phyloP scores from a whole-genome alignment of 106 monocot species.

The Apostasia shenzhenica region DNA sequence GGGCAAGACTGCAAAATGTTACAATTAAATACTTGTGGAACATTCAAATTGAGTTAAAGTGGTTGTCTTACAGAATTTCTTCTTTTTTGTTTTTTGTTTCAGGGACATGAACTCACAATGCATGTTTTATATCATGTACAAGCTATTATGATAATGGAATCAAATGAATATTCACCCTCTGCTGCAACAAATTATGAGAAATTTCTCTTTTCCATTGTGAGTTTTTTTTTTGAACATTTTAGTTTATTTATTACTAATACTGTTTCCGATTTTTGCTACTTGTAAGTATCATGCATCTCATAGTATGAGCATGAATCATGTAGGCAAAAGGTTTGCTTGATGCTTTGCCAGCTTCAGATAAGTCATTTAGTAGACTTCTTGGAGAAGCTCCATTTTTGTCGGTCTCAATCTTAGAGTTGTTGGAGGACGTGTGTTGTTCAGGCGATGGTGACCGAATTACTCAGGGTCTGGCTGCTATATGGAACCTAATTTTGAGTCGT shows the following conservation, averaged over 20 bases:
- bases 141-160: constrained; percentile 35
- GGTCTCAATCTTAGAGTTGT: constrained; percentile 49
- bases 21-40: neutral
- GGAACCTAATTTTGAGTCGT: constrained; percentile 78
- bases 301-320: neutral
- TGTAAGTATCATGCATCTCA: neutral
- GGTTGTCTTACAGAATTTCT: constrained; percentile 1
- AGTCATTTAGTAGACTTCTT: constrained; percentile 81
- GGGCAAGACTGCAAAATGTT: no score
- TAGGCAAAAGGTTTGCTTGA: constrained; percentile 74
- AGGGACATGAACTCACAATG: constrained; percentile 94
- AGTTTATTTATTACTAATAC: neutral
- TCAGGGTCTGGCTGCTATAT: constrained; percentile 86
- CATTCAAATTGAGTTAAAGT: neutral
- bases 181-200: constrained; percentile 57
- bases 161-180: constrained; percentile 21
- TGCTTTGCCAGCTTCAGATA: constrained; percentile 82
- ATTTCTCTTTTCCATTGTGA: constrained; percentile 79
- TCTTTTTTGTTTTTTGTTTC: constrained; percentile 18
- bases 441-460: constrained; percentile 80
- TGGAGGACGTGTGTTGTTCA: constrained; percentile 74
- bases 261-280: neutral
- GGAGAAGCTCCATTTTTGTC: constrained; percentile 83
- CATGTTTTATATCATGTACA: constrained; percentile 72
- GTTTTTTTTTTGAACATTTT: constrained; percentile 11